Evolutionary conservation across 257 asterid species (phyloP), one percentile per base, ranked within the genome.

Genomic region (Mitragyna speciosa): DNA sequence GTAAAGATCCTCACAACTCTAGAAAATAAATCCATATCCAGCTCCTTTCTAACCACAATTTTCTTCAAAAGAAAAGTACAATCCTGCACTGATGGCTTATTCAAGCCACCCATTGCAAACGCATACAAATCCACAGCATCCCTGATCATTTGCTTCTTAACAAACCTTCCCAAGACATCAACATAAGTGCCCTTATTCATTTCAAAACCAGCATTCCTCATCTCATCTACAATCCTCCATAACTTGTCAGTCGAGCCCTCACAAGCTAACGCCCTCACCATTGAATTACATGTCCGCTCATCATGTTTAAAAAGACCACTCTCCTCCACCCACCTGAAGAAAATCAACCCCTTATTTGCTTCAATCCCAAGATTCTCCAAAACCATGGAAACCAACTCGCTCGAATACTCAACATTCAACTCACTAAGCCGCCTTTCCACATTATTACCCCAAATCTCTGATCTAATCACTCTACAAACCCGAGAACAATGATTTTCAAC

Each of bases 291-390:
- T 0, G 97, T 85, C 75, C n/a, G 81, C 70, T 85, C 83, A 75
- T 90, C 83, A 45, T 91, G 97, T 80, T 86, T 85, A 81, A 88
- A 87, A 26, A 81, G 63, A 81, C 90, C 89, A 79, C 92, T 89
- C 85, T 93, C 99, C 89, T 92, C 89, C 63, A 92, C 82, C 99
- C 99, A 95, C 82, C 93, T 92, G 79, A 95, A 92, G 90, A 92
- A 89, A 80, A 93, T 92, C 82, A 90, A 80, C 36, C 90, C 91
- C 80, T 91, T 92, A 72, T 88, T 91, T 26, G 83, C 87, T 70
- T 92, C 95, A 72, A 49, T 31, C 78, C 84, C 88, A 69, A 91
- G 86, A 86, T 73, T 87, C 45, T 69, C 89, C 79, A 95, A 80
- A 77, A 91, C 92, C 77, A 61, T 76, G 5, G 87, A 70, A 61